Percentiles rank a stretch among this genome's conserved stretches.
phyloP scores from a whole-genome alignment of 2,329 filamentous ascomycete genomes.

The Corynespora cassiicola region DNA sequence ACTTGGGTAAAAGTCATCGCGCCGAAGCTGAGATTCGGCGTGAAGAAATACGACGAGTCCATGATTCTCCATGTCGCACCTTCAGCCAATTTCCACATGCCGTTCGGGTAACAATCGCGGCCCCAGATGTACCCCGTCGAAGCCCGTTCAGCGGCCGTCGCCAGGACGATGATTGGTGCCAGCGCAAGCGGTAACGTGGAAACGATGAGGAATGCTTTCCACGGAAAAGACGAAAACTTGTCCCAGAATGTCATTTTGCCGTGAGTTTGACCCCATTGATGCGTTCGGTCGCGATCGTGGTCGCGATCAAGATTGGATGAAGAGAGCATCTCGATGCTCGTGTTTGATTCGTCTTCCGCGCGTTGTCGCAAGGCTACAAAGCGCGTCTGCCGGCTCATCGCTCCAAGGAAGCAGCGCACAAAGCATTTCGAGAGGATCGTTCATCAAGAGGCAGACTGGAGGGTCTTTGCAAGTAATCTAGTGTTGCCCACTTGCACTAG shows the following conservation, averaged over 20 bases:
- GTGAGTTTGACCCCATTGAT: slow-evolving; percentile 1
- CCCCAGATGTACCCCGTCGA: slow-evolving; percentile 33
- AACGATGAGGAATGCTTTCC: slow-evolving; percentile 24
- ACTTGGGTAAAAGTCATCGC: slow-evolving; percentile 41
- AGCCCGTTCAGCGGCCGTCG: slow-evolving; percentile 32
- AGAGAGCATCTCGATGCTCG: slow-evolving; percentile 14
- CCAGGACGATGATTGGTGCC: slow-evolving; percentile 31
- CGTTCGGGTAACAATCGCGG: slow-evolving; percentile 40
- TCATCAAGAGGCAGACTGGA: too few species aligned
- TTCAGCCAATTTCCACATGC: slow-evolving; percentile 31
- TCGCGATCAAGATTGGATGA: slow-evolving; percentile 5
- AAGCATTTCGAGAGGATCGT: slow-evolving; percentile 6
- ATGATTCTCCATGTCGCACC: slow-evolving; percentile 43
- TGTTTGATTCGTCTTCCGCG: slow-evolving; percentile 9
- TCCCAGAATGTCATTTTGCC: slow-evolving; percentile 9
- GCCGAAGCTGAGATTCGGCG: slow-evolving; percentile 39
- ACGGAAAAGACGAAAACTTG: slow-evolving; percentile 26
- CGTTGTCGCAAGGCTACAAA: slow-evolving; percentile 11
- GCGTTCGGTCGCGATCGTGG: not conserved
- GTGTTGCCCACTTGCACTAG: slow-evolving; percentile 3
- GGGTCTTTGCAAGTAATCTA: not conserved
- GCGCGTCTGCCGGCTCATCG: slow-evolving; percentile 4
- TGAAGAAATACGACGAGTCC: slow-evolving; percentile 43
- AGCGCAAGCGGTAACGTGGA: slow-evolving; percentile 28
- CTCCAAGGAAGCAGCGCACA: not conserved